These are phyloP conservation scores for Zanthoxylum bungeanum DNA, from an alignment of 345 rosid genomes.

Conservation along the genomic window DNA sequence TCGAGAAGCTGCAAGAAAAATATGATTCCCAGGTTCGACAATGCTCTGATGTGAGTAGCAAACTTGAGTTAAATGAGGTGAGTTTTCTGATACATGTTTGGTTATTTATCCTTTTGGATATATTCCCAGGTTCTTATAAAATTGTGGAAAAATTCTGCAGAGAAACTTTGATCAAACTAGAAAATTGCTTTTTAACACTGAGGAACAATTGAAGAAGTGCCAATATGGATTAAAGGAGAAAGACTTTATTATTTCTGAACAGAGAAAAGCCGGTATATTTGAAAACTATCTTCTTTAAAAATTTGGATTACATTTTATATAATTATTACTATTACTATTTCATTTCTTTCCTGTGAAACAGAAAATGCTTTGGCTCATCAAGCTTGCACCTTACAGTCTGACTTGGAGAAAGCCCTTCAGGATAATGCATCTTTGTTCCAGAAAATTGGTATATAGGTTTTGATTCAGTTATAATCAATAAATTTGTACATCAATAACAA, in stretches of 20 bases:
- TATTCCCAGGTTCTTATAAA: not conserved
- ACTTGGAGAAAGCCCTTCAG: slow-evolving; percentile 76
- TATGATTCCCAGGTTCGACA: slow-evolving; percentile 61
- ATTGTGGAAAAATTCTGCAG: slow-evolving; percentile 34
- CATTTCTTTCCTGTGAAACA: slow-evolving; percentile 25
- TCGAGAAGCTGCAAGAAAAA: slow-evolving; percentile 79
- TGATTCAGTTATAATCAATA: not conserved
- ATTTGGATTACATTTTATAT: not conserved
- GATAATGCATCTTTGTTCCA: slow-evolving; percentile 75
- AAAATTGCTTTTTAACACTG: slow-evolving; percentile 53
- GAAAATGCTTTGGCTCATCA: slow-evolving; percentile 82
- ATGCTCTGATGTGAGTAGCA: slow-evolving; percentile 64
- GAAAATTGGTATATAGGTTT: slow-evolving; percentile 65
- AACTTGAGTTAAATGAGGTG: slow-evolving; percentile 80
- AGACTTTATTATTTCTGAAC: slow-evolving; percentile 85
- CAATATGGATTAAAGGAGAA: slow-evolving; percentile 68
- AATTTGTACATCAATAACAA: not conserved
- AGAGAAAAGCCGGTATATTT: slow-evolving; percentile 75
- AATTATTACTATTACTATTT: slow-evolving; percentile 7
- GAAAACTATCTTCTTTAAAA: not conserved
- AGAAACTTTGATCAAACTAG: slow-evolving; percentile 61
- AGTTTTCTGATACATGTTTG: slow-evolving; percentile 3
- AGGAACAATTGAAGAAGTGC: slow-evolving; percentile 81
- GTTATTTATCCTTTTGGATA: not conserved
- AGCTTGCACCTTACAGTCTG: slow-evolving; percentile 70